These are phyloP conservation scores for Colletotrichum tropicicola DNA, from an alignment of 2,329 filamentous ascomycete genomes.

Conservation along the genomic window DNA sequence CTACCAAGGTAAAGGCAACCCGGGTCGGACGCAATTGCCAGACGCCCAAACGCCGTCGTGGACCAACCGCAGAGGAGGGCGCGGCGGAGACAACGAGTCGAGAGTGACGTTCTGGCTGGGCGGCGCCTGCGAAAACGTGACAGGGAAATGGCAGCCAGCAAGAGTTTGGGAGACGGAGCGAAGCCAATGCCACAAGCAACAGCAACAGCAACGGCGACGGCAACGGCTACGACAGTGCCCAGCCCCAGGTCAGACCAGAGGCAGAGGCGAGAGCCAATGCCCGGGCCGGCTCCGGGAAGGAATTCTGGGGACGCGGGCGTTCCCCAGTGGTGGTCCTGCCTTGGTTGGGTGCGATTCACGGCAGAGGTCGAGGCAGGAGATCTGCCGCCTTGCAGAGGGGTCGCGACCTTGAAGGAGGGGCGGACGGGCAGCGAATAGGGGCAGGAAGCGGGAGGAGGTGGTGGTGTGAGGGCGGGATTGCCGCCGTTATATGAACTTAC, in stretches of 20 bases:
- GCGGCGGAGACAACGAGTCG: conserved; percentile 5
- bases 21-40: conserved; percentile 7
- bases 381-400: conserved; percentile 17
- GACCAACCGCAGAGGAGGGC: conserved; percentile 4
- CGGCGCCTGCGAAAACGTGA: conserved; percentile 14
- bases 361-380: conserved; percentile 15
- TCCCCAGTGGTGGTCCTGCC: not conserved
- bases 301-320: conserved; percentile 12
- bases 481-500: conserved; percentile 19
- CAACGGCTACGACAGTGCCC: too few relatives aligned
- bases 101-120: not conserved
- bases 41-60: conserved; percentile 3
- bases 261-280: conserved; percentile 8
- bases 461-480: not conserved
- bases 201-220: not conserved
- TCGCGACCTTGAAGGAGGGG: not conserved
- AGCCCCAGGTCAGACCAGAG: not conserved
- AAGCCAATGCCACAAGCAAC: conserved; percentile 1
- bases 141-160: conserved; percentile 20
- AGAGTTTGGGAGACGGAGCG: conserved; percentile 5
- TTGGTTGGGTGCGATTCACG: conserved; percentile 12
- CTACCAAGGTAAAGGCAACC: conserved; percentile 9
- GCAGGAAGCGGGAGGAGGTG: not conserved
- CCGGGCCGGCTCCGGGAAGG: conserved; percentile 1
- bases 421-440: conserved; percentile 8